phyloP scores from a whole-genome alignment of 139 green algal species.

The Chlorella sorokiniana region DNA sequence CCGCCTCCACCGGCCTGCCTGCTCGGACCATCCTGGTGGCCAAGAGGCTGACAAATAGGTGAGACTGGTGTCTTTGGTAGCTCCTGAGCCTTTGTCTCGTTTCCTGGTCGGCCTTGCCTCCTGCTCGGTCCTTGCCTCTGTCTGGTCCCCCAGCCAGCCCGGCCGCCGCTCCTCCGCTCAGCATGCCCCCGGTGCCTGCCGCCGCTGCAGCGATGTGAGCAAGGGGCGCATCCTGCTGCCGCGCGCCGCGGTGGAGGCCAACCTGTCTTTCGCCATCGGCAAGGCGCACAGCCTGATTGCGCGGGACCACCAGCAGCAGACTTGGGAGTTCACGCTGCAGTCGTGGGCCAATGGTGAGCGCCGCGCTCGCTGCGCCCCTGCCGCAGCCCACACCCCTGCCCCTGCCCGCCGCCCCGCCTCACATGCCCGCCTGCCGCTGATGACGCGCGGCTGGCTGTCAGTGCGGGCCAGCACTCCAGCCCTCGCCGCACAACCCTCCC shows the following conservation, averaged over 20 bases:
- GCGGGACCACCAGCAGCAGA: constrained; percentile 38
- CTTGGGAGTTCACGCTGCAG: constrained; percentile 65
- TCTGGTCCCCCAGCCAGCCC: too few species aligned
- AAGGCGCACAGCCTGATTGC: constrained; percentile 49
- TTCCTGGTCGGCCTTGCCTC: background rate
- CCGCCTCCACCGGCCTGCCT: constrained; percentile 43
- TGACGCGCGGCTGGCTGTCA: too few species aligned
- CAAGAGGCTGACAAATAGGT: constrained; percentile 74
- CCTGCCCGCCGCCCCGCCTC: background rate
- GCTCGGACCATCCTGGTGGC: constrained; percentile 69
- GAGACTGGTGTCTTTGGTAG: background rate
- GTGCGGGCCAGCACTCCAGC: background rate
- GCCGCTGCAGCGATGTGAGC: constrained; percentile 51
- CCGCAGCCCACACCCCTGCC: background rate
- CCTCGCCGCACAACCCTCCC: background rate
- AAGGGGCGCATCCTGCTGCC: constrained; percentile 64
- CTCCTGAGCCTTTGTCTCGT: background rate
- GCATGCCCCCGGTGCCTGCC: background rate
- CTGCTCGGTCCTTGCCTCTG: background rate
- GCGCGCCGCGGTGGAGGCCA: constrained; percentile 53
- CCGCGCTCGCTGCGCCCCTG: background rate
- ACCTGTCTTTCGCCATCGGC: constrained; percentile 55
- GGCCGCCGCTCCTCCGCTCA: too few species aligned
- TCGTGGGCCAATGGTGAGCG: constrained; percentile 71
- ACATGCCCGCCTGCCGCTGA: too few species aligned